Evolutionary conservation across 1,139 yeast genomes (phyloP).

Genomic region (Magnusiomyces starmeri): DNA sequence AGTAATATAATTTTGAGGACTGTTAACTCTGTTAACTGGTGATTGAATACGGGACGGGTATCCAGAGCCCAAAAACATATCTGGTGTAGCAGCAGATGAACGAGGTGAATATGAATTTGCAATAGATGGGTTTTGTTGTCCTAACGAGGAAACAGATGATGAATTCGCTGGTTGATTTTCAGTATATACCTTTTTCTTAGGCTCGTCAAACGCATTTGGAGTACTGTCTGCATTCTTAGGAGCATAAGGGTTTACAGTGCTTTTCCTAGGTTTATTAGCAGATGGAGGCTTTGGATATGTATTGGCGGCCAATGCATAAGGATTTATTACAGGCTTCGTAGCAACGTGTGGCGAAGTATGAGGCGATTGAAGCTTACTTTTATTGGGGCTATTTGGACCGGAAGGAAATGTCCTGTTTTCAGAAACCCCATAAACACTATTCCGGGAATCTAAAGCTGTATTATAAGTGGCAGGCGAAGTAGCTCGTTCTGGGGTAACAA

Average conservation of each 20-base stretch:
- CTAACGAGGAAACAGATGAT: no score
- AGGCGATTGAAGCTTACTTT: neutral
- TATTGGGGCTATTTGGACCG: neutral
- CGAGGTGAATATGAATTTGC: neutral
- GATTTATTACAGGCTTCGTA: slow-evolving; percentile 18
- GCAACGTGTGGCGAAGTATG: slow-evolving; percentile 9
- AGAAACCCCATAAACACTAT: neutral
- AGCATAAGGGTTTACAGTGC: slow-evolving; percentile 17
- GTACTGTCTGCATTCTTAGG: slow-evolving; percentile 7
- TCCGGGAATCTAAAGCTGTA: slow-evolving; percentile 5
- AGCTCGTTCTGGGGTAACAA: slow-evolving; percentile 3
- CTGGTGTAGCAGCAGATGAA: neutral
- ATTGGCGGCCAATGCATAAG: slow-evolving; percentile 17
- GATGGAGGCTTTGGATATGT: no score
- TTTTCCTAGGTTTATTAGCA: slow-evolving; percentile 5
- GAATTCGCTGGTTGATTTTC: neutral
- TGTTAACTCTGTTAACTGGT: neutral
- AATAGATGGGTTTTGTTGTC: no score
- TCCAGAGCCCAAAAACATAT: neutral
- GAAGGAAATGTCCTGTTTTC: slow-evolving; percentile 6
- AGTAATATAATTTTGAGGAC: neutral
- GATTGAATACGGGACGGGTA: neutral
- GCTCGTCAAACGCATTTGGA: slow-evolving; percentile 1
- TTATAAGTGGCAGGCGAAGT: slow-evolving; percentile 1
- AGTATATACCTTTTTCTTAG: neutral